Evolutionary conservation across 1,139 yeast genomes (phyloP).

Genomic region (Suhomyces panamericanus): DNA sequence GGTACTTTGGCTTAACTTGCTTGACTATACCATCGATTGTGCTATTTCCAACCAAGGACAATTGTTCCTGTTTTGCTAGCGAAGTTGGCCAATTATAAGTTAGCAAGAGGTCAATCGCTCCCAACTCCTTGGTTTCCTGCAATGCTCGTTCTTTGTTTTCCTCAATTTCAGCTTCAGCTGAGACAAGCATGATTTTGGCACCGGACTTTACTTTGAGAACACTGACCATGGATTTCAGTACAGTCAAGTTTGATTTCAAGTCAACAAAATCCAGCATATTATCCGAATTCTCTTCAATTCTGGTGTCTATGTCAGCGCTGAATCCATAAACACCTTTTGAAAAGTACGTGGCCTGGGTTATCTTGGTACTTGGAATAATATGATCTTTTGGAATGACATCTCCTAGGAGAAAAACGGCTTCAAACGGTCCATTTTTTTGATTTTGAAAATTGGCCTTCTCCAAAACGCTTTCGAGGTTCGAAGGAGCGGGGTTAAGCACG

Average conservation of each 20-base stretch:
- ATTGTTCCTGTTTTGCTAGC: slow-evolving; percentile 42
- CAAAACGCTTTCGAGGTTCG: slow-evolving; percentile 41
- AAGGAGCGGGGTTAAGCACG: slow-evolving; percentile 51
- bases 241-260: slow-evolving; percentile 23
- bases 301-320: slow-evolving; percentile 5
- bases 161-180: slow-evolving; percentile 28
- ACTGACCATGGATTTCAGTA: slow-evolving; percentile 28
- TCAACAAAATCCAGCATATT: slow-evolving; percentile 17
- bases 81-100: slow-evolving; percentile 62
- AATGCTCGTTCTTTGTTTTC: slow-evolving; percentile 15
- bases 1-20: slow-evolving; percentile 57
- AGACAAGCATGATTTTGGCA: slow-evolving; percentile 46
- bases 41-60: slow-evolving; percentile 38
- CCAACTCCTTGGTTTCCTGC: slow-evolving; percentile 15
- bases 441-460: slow-evolving; percentile 52
- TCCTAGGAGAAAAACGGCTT: slow-evolving; percentile 54
- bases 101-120: slow-evolving; percentile 53
- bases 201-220: slow-evolving; percentile 45
- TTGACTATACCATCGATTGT: slow-evolving; percentile 50
- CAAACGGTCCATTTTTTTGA: slow-evolving; percentile 65
- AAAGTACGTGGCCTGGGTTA: slow-evolving; percentile 34
- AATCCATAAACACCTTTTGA: slow-evolving; percentile 25
- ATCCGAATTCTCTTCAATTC: neutral
- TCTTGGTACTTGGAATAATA: slow-evolving; percentile 19
- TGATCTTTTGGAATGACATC: slow-evolving; percentile 31